phyloP scores from a whole-genome alignment of 164 flowering plant species.

The Santalum album region DNA sequence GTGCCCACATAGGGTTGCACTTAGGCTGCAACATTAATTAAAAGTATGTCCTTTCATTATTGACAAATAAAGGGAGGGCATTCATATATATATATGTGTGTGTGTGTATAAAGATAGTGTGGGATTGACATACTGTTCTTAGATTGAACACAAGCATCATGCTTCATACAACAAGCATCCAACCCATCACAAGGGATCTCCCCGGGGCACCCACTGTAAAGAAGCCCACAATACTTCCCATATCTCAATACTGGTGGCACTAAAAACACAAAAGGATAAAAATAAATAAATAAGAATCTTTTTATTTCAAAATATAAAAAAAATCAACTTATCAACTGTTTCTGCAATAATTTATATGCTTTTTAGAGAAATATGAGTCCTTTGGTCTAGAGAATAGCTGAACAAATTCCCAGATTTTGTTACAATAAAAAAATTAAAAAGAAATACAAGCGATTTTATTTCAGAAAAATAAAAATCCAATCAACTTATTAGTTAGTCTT shows the following conservation, averaged over 20 bases:
- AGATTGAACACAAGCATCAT: slow-evolving; percentile 68
- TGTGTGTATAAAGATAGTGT: too few relatives aligned
- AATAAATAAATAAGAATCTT: too few relatives aligned
- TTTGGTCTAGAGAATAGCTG: neutral
- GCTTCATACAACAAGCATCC: slow-evolving; percentile 84
- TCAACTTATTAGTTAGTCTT: neutral
- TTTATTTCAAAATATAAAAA: neutral
- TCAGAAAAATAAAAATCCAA: neutral
- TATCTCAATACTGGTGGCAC: slow-evolving; percentile 91
- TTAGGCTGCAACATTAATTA: too few relatives aligned
- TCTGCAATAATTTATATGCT: too few relatives aligned
- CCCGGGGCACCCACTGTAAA: slow-evolving; percentile 90
- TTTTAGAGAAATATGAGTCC: neutral
- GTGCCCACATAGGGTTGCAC: too few relatives aligned
- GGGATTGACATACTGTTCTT: slow-evolving; percentile 52
- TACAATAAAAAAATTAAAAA: too few relatives aligned
- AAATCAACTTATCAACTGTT: neutral
- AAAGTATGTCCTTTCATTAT: too few relatives aligned
- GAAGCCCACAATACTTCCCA: slow-evolving; percentile 95
- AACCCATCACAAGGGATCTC: slow-evolving; percentile 91
- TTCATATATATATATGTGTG: too few relatives aligned
- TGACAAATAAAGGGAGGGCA: too few relatives aligned
- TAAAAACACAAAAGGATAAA: slow-evolving; percentile 13
- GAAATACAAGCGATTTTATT: too few relatives aligned
- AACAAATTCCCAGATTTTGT: neutral